These are phyloP conservation scores for Royoungia palumana DNA, from an alignment of 768 basidiomycete species.

Conservation along the genomic window DNA sequence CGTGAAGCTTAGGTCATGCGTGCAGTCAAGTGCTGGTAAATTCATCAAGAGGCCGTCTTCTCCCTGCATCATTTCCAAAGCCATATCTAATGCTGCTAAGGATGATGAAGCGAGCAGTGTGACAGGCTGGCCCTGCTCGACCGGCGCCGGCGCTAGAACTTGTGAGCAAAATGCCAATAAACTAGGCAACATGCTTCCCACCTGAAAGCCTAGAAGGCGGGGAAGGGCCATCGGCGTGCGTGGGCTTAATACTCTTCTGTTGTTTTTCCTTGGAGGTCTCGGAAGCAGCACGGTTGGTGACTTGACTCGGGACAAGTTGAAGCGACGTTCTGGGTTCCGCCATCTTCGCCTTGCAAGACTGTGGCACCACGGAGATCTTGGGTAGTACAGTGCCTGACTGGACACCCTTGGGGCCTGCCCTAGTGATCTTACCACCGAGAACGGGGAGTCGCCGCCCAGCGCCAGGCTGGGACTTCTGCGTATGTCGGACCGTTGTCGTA, in stretches of 20 bases:
- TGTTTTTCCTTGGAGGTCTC: too few relatives aligned
- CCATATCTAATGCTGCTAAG: not conserved
- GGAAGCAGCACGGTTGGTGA: too few relatives aligned
- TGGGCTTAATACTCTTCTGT: too few relatives aligned
- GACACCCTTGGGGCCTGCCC: slow-evolving; percentile 4
- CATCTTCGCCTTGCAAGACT: too few relatives aligned
- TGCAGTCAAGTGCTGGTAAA: not conserved
- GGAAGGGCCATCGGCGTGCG: too few relatives aligned
- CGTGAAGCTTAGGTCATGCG: not conserved
- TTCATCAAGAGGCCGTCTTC: slow-evolving; percentile 3
- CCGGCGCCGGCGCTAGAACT: too few relatives aligned
- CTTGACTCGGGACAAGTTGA: too few relatives aligned
- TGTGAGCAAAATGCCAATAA: too few relatives aligned
- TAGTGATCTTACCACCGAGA: not conserved
- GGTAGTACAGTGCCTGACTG: slow-evolving; percentile 3
- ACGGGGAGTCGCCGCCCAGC: not conserved
- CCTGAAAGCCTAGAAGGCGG: too few relatives aligned
- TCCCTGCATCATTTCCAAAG: slow-evolving; percentile 5
- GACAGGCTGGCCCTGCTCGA: not conserved
- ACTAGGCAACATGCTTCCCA: too few relatives aligned
- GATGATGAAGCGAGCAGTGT: not conserved
- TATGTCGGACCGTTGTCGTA: slow-evolving; percentile 3
- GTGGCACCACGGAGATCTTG: too few relatives aligned
- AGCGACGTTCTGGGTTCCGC: too few relatives aligned
- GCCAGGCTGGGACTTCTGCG: slow-evolving; percentile 1